Conservation (phyloP, 2,329 filamentous ascomycete genomes). For the Lachnellula cervina region DNA sequence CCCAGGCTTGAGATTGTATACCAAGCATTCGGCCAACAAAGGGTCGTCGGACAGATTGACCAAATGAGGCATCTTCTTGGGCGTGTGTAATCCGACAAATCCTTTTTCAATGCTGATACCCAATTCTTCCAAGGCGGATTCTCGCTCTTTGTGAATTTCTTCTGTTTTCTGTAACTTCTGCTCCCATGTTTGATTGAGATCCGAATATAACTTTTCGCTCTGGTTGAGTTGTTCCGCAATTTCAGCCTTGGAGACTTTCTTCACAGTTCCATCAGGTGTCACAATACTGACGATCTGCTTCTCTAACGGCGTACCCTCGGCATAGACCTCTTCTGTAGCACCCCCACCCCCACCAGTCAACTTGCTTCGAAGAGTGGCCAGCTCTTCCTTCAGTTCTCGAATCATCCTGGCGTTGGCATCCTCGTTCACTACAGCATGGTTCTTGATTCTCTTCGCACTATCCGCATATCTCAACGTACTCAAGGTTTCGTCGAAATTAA, state of each 20-base stretch:
- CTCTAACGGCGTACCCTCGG: constrained; percentile 85
- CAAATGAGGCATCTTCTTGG: constrained; percentile 98
- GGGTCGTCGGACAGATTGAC: constrained; percentile 97
- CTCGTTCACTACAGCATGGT: constrained; percentile 98
- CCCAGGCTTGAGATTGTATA: constrained; percentile 97
- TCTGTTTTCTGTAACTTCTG: constrained; percentile 93
- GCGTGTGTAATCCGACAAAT: constrained; percentile 89
- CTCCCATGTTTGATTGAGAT: constrained; percentile 98
- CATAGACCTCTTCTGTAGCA: constrained; percentile 75
- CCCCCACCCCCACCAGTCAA: constrained; percentile 57
- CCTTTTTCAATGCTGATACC: constrained; percentile 99
- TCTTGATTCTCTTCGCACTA: constrained; percentile 98
- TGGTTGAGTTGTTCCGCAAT: constrained; percentile 95
- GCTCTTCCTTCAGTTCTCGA: constrained; percentile 90
- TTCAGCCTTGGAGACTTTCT: constrained; percentile 96
- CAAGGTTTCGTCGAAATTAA: constrained; percentile 97
- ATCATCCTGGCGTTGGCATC: constrained; percentile 99
- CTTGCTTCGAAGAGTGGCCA: constrained; percentile 81
- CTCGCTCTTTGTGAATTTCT: constrained; percentile 94
- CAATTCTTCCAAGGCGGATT: constrained; percentile 89
- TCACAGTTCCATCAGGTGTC: constrained; percentile 74
- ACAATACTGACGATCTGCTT: constrained; percentile 96
- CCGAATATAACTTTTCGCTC: constrained; percentile 91
- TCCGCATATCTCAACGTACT: constrained; percentile 95
- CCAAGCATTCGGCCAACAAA: constrained; percentile 87